phyloP scores from a whole-genome alignment of 2,329 filamentous ascomycete species.

The Hymenoscyphus scutula region DNA sequence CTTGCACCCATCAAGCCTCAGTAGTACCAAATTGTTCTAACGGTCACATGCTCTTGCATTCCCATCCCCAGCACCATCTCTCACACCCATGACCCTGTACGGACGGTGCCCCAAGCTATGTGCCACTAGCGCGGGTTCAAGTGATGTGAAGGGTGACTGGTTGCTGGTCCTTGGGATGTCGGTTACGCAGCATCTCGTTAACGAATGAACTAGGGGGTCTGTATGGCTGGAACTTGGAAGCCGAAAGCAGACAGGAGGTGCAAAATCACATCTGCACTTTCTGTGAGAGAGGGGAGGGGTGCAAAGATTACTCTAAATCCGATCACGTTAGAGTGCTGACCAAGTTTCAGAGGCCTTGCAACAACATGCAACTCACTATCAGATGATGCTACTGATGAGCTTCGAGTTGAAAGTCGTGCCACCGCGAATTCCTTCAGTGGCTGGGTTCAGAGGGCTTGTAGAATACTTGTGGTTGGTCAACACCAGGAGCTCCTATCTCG shows the following conservation, averaged over 20 bases:
- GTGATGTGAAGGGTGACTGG: conserved; percentile 9
- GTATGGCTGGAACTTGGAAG: background rate
- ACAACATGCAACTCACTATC: conserved; percentile 19
- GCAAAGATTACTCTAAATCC: conserved; percentile 8
- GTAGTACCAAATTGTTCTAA: conserved; percentile 9
- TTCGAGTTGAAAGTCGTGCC: conserved; percentile 14
- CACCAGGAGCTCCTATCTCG: background rate
- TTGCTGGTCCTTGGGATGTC: conserved; percentile 1
- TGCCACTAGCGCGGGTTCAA: background rate
- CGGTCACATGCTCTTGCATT: conserved; percentile 15
- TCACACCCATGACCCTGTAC: background rate
- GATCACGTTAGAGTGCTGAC: conserved; percentile 12
- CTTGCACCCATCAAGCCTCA: conserved; percentile 6
- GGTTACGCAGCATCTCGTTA: conserved; percentile 23
- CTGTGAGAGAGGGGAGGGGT: background rate
- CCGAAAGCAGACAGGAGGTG: background rate
- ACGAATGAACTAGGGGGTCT: conserved; percentile 9
- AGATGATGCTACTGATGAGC: conserved; percentile 16
- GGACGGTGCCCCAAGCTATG: background rate
- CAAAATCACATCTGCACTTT: conserved; percentile 1
- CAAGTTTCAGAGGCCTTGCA: conserved; percentile 13
- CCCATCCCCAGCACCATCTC: background rate
- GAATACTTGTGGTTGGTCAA: conserved; percentile 9
- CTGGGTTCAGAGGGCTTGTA: conserved; percentile 3
- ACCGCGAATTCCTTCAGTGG: conserved; percentile 1